Evolutionary conservation across 768 basidiomycete genomes (phyloP).

Genomic region (Hygrocybe coccinea): DNA sequence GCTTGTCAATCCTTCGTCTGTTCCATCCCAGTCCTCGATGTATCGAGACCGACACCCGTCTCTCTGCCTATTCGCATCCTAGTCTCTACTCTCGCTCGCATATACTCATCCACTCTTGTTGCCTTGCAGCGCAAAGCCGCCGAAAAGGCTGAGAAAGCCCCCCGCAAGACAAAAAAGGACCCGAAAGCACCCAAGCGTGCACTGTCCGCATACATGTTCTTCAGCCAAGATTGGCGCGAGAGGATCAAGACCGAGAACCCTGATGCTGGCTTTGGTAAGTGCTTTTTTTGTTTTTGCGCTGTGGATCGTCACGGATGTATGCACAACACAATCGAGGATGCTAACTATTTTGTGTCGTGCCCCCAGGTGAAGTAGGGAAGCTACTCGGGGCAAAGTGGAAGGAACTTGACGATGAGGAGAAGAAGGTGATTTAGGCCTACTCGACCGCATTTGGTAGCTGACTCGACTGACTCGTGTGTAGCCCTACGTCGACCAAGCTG

Average conservation of each 20-base stretch:
- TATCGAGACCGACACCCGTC: too few relatives aligned
- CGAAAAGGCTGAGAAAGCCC: constrained; percentile 61
- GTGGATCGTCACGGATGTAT: too few relatives aligned
- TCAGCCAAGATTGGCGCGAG: constrained; percentile 93
- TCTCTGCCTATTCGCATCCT: too few relatives aligned
- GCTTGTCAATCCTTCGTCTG: background rate
- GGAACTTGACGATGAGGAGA: constrained; percentile 85
- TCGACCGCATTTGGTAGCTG: constrained; percentile 1
- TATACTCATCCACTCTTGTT: too few relatives aligned
- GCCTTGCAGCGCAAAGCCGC: constrained; percentile 62
- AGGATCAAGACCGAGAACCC: constrained; percentile 95
- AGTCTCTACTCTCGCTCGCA: constrained; percentile 6
- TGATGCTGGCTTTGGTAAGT: constrained; percentile 82
- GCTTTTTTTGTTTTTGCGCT: background rate
- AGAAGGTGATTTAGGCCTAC: constrained; percentile 58
- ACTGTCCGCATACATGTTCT: constrained; percentile 98
- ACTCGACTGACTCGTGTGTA: constrained; percentile 27
- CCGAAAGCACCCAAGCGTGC: constrained; percentile 86
- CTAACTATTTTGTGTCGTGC: constrained; percentile 9
- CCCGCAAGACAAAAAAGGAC: constrained; percentile 67
- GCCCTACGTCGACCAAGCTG: constrained; percentile 88
- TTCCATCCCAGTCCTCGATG: background rate
- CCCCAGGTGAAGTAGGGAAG: constrained; percentile 86
- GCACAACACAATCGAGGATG: too few relatives aligned
- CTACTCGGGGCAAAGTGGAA: constrained; percentile 97